Base-by-base conservation (phyloP, 2,329 filamentous ascomycete species). In the Aspergillus fischeri region DNA sequence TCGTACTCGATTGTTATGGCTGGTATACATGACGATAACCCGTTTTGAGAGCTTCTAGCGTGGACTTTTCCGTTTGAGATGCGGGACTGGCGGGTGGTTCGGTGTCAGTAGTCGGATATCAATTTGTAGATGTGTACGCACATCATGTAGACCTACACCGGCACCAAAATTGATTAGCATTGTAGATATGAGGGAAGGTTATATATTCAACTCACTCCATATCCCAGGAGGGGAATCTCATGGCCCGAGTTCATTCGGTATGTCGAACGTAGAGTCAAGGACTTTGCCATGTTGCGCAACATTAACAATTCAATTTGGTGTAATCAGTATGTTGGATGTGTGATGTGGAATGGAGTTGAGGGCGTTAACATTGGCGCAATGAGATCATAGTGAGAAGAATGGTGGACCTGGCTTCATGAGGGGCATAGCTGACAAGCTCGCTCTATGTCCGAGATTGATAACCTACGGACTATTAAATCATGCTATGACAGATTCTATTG, bases 211-310 rank as follows among this genome's bases (percentile, higher is more conserved):
- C 79, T 69, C 69, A 84, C 80, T 20, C 83, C 84, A 67, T 81
- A 86, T 32, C 84, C 85, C 1, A 87, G 72, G 7, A 80, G 63
- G 8, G 85, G 85, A 45, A 87, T 86, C 20, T 85, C 80, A 69
- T 85, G 80, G 44, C 85, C 84, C 17, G 84, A 86, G 53, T 81
- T 80, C 73, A 87, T 67, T 53, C 75, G 77, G 52, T 83, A 77
- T 28, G 76, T 83, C 9, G 68, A 69, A 10, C 59, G 65, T 5
- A 70, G 64, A 29, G 59, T 65, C 49, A 61, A 53, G 10, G 60
- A 63, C 49, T 50, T 47, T 0, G 60, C 53, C 65, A 66, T 69
- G 7, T 52, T 64, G 53, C 42, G 20, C 21, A 45, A 20, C 21
- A 47, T 49, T 11, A 17, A 38, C 32, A 7, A 6, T 35, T 6